Conservation (phyloP, 164 flowering plant genomes). For the Magnolia kwangsiensis region DNA sequence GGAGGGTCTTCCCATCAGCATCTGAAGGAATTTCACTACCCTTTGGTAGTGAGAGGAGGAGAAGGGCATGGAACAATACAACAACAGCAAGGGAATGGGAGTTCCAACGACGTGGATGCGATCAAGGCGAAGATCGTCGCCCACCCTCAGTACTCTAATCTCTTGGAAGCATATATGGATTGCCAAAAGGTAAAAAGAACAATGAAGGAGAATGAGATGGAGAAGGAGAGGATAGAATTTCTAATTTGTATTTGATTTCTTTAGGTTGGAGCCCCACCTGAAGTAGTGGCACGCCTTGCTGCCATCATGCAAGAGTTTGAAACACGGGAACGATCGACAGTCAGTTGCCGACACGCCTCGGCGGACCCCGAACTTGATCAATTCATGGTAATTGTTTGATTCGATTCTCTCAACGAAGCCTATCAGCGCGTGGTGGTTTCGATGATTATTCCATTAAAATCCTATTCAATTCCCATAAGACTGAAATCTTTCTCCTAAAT, state of each 20-base stretch:
- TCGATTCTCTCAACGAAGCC: background rate
- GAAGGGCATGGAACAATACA: constrained; percentile 4
- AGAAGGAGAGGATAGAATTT: background rate
- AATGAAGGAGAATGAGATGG: too few species aligned
- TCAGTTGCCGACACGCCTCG: constrained; percentile 32
- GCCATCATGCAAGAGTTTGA: constrained; percentile 23
- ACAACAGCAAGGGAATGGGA: constrained; percentile 15
- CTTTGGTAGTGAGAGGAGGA: constrained; percentile 19
- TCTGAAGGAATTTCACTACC: constrained; percentile 31
- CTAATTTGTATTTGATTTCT: background rate
- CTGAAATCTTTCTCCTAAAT: background rate
- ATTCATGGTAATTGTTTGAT: constrained; percentile 49
- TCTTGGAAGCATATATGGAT: constrained; percentile 71
- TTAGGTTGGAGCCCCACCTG: constrained; percentile 95
- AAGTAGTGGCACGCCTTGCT: constrained; percentile 66
- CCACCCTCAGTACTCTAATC: constrained; percentile 94
- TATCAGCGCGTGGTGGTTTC: too few species aligned
- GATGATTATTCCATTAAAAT: too few species aligned
- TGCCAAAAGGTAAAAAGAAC: constrained; percentile 74
- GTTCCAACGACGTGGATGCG: constrained; percentile 20
- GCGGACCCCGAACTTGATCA: constrained; percentile 94
- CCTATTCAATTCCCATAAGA: too few species aligned
- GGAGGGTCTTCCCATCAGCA: constrained; percentile 26
- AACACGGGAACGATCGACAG: background rate
- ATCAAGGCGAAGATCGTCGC: constrained; percentile 89